These are phyloP conservation scores for Phytopythium delawarense DNA, from an alignment of 352 stramenopile genomes.

Conservation along the genomic window DNA sequence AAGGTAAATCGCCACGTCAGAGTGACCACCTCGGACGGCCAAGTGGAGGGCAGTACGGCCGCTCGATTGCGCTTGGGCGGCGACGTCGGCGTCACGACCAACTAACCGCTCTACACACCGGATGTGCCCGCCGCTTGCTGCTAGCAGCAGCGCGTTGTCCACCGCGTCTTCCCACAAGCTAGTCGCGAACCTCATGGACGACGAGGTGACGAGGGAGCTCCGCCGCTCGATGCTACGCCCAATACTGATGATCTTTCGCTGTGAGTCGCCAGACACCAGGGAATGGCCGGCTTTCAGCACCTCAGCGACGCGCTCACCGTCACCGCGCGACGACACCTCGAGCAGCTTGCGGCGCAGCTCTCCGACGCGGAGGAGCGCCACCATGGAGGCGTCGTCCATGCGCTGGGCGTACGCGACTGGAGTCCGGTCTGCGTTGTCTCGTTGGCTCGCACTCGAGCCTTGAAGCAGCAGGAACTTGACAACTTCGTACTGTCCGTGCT, in stretches of 20 bases:
- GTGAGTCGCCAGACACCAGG: not conserved
- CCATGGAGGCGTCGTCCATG: not conserved
- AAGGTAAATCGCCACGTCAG: not conserved
- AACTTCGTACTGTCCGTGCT: slow-evolving; percentile 41
- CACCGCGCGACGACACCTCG: not conserved
- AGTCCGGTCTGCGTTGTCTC: not conserved
- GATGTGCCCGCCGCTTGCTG: not conserved
- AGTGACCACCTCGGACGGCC: not conserved
- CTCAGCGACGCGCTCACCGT: not conserved
- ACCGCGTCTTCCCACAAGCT: slow-evolving; percentile 2
- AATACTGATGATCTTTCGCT: not conserved
- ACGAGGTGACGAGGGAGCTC: not conserved
- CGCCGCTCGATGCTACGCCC: not conserved
- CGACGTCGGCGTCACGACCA: not conserved
- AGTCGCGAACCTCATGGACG: not conserved
- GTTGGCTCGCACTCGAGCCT: slow-evolving; percentile 15
- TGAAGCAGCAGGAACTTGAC: slow-evolving; percentile 50
- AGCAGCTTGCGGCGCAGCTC: not conserved
- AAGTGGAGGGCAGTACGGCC: slow-evolving; percentile 4
- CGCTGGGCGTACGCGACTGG: slow-evolving; percentile 1
- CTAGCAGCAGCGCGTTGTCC: slow-evolving; percentile 4
- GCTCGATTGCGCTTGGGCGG: not conserved
- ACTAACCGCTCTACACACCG: not conserved
- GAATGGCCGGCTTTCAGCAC: not conserved
- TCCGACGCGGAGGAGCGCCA: not conserved